phyloP scores from a whole-genome alignment of 2,329 filamentous ascomycete species.

The Trichoderma sp. region DNA sequence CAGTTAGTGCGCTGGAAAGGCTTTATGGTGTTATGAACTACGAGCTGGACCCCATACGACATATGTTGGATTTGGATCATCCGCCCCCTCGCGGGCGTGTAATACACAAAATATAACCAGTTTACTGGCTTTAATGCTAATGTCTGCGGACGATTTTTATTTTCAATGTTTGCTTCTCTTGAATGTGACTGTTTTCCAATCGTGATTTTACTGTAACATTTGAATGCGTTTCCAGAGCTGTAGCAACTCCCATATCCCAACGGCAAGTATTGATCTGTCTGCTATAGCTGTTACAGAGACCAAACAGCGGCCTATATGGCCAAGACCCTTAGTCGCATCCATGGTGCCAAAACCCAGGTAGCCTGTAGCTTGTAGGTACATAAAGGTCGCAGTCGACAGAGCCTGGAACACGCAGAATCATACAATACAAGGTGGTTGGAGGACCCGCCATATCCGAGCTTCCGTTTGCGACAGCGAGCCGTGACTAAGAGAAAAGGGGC shows the following conservation, averaged over 20 bases:
- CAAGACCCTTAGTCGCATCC: background rate
- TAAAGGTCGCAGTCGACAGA: background rate
- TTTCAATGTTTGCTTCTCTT: background rate
- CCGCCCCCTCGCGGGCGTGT: slow-evolving; percentile 20
- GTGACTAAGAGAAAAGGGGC: slow-evolving; percentile 20
- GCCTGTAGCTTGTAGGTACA: background rate
- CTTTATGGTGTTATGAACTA: slow-evolving; percentile 17
- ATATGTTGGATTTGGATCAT: slow-evolving; percentile 25
- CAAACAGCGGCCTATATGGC: background rate
- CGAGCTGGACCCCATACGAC: slow-evolving; percentile 19
- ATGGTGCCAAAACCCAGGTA: background rate
- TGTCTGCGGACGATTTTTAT: slow-evolving; percentile 20
- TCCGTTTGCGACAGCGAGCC: slow-evolving; percentile 10
- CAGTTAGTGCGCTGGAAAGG: background rate
- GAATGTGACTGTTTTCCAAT: background rate
- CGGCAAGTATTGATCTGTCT: background rate
- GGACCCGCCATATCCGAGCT: slow-evolving; percentile 19
- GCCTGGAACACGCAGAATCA: background rate
- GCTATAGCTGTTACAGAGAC: background rate
- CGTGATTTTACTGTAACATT: background rate
- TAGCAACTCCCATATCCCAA: background rate
- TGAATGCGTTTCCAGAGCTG: background rate
- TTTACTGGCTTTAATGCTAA: slow-evolving; percentile 31
- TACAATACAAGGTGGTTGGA: background rate
- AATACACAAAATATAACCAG: slow-evolving; percentile 30